Base-by-base conservation (phyloP, 2,329 filamentous ascomycete genomes). In the Nannizziopsis arthrosporioides region DNA sequence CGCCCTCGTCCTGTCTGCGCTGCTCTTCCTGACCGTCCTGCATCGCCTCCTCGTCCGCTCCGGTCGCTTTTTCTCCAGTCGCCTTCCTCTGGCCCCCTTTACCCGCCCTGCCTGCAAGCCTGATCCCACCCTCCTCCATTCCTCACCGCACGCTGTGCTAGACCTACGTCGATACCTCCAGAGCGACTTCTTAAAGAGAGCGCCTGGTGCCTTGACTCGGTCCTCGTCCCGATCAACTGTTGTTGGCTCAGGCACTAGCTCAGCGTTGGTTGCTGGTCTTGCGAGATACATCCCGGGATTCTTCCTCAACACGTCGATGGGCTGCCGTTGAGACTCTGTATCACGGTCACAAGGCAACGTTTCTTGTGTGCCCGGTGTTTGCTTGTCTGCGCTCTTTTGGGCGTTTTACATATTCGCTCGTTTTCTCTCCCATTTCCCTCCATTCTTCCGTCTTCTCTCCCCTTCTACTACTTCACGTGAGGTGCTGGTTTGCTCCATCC, bases 251-350 rank as follows among this genome's bases (percentile, higher is more conserved):
- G 27, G 30, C 22, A 35, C 18, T 32, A 32, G 17, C 19, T 40
- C 31, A 19, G 6, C 34, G 44, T 46, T 46, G 44, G 44, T 19
- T 30, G 34, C 36, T n/a, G 36, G 30, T 15, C 22, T n/a, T 46
- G 18, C 36, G 19, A 12, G 14, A 40, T 19, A 18, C 17, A 46
- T 34, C 17, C 17, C 17, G 44, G n/a, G 35, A 32, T 9, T 10
- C 17, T 5, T 31, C n/a, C 1, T 34, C 44, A 6, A 34, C 36
- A 31, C 31, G 22, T 39, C 30, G 42, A 49, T 35, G 41, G 17
- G 9, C 39, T 3, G 38, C 22, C n/a, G 27, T 44, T 48, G 39
- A 44, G 18, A 44, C 47, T 31, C 34, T 49, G 47, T 44, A 44
- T 48, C 45, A 42, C 45, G 32, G 27, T 42, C 36, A 35, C 14